These are phyloP conservation scores for Biscogniauxia marginata DNA, from an alignment of 2,329 filamentous ascomycete species.

Conservation along the genomic window DNA sequence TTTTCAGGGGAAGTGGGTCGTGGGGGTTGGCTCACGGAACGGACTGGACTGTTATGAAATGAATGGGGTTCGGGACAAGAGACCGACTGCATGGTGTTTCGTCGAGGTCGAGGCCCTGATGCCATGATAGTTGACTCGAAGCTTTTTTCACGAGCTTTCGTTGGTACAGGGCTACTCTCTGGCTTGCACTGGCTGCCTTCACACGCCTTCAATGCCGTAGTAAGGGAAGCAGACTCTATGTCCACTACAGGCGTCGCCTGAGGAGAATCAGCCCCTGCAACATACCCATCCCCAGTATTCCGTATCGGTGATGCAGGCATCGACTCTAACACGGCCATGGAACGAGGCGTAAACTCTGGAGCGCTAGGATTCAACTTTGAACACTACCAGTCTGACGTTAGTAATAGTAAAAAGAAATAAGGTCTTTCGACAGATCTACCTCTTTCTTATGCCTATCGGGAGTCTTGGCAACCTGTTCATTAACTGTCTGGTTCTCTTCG, in stretches of 20 bases:
- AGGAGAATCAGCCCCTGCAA: constrained; percentile 18
- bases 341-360: constrained; percentile 53
- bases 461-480: constrained; percentile 30
- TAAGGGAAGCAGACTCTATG: constrained; percentile 17
- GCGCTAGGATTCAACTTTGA: constrained; percentile 56
- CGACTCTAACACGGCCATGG: constrained; percentile 21
- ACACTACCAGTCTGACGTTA: constrained; percentile 45
- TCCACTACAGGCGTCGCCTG: constrained; percentile 6
- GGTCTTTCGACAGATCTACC: constrained; percentile 46
- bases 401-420: constrained; percentile 43
- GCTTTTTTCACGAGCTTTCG: constrained; percentile 9
- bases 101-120: constrained; percentile 22
- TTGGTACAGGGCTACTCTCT: constrained; percentile 16
- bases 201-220: constrained; percentile 15
- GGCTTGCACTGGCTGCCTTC: constrained; percentile 12
- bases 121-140: constrained; percentile 8
- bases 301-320: constrained; percentile 17
- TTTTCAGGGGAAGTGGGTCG: constrained; percentile 20
- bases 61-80: constrained; percentile 26
- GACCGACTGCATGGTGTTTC: constrained; percentile 29
- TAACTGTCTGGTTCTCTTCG: constrained; percentile 23
- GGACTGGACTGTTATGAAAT: constrained; percentile 25
- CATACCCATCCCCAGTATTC: constrained; percentile 31
- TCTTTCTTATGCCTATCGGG: constrained; percentile 45
- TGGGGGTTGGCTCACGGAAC: constrained; percentile 27